Percentiles rank a stretch among this genome's conserved stretches.
These are phyloP conservation scores for Fusarium cyanostomum DNA, from an alignment of 2,329 filamentous ascomycete genomes.

Conservation along the genomic window DNA sequence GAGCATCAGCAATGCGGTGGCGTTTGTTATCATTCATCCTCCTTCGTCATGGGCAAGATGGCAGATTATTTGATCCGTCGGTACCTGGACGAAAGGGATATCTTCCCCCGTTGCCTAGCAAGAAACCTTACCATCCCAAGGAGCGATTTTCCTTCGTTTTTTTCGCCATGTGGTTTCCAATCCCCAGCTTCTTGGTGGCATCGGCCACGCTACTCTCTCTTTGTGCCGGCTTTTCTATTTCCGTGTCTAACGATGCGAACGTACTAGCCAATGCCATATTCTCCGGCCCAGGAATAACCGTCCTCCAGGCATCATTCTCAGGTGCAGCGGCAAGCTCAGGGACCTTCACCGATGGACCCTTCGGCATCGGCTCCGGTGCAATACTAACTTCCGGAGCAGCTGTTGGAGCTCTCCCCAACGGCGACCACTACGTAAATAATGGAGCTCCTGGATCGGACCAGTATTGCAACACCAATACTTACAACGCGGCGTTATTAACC, in stretches of 20 bases:
- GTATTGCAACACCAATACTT: background rate
- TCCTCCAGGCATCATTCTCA: background rate
- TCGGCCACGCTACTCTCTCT: background rate
- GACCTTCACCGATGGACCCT: conserved; percentile 11
- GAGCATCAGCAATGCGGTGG: no score
- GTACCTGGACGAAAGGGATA: no score
- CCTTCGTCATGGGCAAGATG: no score
- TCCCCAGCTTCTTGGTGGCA: background rate
- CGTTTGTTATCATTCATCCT: no score
- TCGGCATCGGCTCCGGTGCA: conserved; percentile 10
- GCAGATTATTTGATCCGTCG: no score
- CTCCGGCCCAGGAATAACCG: background rate
- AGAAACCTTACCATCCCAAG: no score
- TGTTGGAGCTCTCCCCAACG: background rate
- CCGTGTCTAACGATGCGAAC: background rate
- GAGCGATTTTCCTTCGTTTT: no score
- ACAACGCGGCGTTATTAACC: conserved; percentile 13
- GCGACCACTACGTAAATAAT: conserved; percentile 3
- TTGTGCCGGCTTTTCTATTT: background rate
- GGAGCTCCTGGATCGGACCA: background rate
- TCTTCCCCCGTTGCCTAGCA: no score
- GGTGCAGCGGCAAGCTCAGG: background rate
- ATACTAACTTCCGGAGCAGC: conserved; percentile 15
- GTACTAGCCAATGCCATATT: conserved; percentile 6
- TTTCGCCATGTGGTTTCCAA: background rate